Evolutionary conservation across 805 yeast species (phyloP).

Genomic region (Zygotorulaspora florentina): DNA sequence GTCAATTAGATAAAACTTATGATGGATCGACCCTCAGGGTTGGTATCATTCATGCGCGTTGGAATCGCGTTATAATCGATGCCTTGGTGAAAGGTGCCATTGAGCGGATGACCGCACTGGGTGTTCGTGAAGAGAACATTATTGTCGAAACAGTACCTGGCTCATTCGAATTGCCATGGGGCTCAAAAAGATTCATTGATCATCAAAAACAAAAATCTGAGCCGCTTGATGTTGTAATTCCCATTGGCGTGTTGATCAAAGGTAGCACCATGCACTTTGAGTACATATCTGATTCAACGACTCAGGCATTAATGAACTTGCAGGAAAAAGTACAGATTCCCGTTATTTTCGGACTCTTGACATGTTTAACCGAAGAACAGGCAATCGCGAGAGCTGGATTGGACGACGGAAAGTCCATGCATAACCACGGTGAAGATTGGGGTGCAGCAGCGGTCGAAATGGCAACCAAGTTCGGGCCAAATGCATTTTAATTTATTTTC

Average conservation of each 20-base stretch:
- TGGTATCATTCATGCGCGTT: slow-evolving; percentile 92
- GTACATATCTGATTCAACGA: slow-evolving; percentile 87
- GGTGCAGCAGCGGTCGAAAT: slow-evolving; percentile 98
- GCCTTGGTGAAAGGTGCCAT: slow-evolving; percentile 78
- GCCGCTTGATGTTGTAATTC: slow-evolving; percentile 78
- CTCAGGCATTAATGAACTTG: slow-evolving; percentile 77
- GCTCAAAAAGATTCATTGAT: slow-evolving; percentile 51
- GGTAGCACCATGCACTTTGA: slow-evolving; percentile 98
- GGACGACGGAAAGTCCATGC: slow-evolving; percentile 57
- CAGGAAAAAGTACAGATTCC: slow-evolving; percentile 70
- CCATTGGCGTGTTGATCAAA: slow-evolving; percentile 92
- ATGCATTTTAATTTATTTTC: slow-evolving; percentile 12
- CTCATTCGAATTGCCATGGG: slow-evolving; percentile 88
- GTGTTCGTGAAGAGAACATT: slow-evolving; percentile 75
- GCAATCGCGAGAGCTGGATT: slow-evolving; percentile 91
- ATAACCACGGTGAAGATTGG: slow-evolving; percentile 98
- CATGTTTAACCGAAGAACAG: slow-evolving; percentile 91
- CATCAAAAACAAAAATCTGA: slow-evolving; percentile 41
- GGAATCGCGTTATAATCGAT: slow-evolving; percentile 78
- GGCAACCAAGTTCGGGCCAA: slow-evolving; percentile 48
- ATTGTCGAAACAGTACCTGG: slow-evolving; percentile 88
- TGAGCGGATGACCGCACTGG: slow-evolving; percentile 51
- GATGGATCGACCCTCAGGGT: slow-evolving; percentile 66
- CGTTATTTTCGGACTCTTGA: slow-evolving; percentile 87
- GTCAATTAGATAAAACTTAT: slow-evolving; percentile 61